A percentile compares a stretch with the other conserved stretches of the same genome.
Conservation (phyloP, 768 basidiomycete genomes). For the Symmetrospora coprosmae region DNA sequence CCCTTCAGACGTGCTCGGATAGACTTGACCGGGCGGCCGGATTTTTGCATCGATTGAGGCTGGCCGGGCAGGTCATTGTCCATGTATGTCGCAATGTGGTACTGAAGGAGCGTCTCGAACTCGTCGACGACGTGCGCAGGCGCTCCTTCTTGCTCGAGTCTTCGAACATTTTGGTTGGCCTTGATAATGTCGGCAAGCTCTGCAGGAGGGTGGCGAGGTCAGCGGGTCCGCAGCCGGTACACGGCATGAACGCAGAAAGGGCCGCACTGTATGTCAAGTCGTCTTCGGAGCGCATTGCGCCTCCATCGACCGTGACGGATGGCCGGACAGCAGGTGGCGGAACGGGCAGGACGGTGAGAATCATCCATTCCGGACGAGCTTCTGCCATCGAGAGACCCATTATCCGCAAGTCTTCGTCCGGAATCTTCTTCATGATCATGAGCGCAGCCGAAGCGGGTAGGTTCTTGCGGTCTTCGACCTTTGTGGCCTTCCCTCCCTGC, state of each 20-base stretch:
- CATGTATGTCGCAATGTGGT: constrained; percentile 99
- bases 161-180: constrained; percentile 75
- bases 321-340: constrained; percentile 96
- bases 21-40: constrained; percentile 91
- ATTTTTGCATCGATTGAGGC: constrained; percentile 92
- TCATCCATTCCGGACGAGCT: constrained; percentile 99
- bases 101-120: constrained; percentile 79
- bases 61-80: constrained; percentile 98
- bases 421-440: constrained; percentile 88
- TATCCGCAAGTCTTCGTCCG: constrained; percentile 68
- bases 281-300: constrained; percentile 91
- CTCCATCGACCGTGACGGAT: constrained; percentile 92
- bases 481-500: constrained; percentile 38
- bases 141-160: constrained; percentile 89
- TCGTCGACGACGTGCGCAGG: constrained; percentile 90
- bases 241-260: not conserved
- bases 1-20: constrained; percentile 96
- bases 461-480: constrained; percentile 16
- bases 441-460: constrained; percentile 81
- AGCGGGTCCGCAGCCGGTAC: not conserved
- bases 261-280: constrained; percentile 87
- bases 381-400: constrained; percentile 90
- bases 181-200: constrained; percentile 90
- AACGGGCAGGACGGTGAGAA: constrained; percentile 89
- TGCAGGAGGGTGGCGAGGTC: not conserved